phyloP scores from a whole-genome alignment of 2,329 filamentous ascomycete genomes.

The Whalleya microplaca region DNA sequence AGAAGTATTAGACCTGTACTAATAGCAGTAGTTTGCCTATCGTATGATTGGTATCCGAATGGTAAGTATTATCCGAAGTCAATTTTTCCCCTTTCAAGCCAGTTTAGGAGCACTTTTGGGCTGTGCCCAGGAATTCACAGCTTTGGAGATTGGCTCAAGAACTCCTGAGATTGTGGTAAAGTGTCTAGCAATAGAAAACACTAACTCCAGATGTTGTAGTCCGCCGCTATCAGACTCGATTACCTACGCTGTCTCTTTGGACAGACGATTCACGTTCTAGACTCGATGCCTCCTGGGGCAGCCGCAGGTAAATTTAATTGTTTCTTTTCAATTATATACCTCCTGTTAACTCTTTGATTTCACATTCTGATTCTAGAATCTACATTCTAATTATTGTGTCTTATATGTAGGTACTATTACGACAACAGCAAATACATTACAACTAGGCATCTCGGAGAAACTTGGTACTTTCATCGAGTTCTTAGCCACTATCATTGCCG shows the following conservation, averaged over 20 bases:
- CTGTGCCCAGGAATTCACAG: background rate
- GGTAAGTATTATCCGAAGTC: background rate
- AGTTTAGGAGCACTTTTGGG: background rate
- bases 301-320: no score
- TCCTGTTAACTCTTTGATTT: no score
- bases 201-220: slow-evolving; percentile 30
- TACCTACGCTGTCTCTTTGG: slow-evolving; percentile 67
- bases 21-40: slow-evolving; percentile 53
- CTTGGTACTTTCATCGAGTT: slow-evolving; percentile 63
- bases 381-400: no score
- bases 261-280: slow-evolving; percentile 70
- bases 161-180: background rate
- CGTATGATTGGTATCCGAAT: slow-evolving; percentile 65
- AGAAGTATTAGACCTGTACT: slow-evolving; percentile 11
- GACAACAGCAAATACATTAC: slow-evolving; percentile 64
- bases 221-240: slow-evolving; percentile 63
- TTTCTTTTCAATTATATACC: no score
- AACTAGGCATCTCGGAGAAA: slow-evolving; percentile 68
- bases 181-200: background rate
- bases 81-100: background rate
- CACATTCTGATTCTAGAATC: no score
- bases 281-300: slow-evolving; percentile 66
- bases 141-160: background rate
- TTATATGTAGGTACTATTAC: slow-evolving; percentile 70
- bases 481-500: slow-evolving; percentile 53